Conservation (phyloP, 768 basidiomycete species). For the Xerocomellus chrysenteron region DNA sequence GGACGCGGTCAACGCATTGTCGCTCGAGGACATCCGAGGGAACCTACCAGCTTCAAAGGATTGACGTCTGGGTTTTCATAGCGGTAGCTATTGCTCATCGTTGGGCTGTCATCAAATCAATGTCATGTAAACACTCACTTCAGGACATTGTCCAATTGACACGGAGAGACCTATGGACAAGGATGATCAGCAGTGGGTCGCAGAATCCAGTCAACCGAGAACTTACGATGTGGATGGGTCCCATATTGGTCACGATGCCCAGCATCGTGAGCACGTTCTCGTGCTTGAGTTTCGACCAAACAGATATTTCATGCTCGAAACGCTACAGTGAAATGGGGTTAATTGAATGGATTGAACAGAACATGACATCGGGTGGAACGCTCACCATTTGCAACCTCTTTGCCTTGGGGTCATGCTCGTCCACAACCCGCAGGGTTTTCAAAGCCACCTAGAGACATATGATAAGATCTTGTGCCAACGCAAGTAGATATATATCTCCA, state of each 20-base stretch:
- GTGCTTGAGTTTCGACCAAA: constrained; percentile 53
- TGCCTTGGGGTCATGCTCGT: constrained; percentile 42
- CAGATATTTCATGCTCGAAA: constrained; percentile 53
- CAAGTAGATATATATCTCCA: no score
- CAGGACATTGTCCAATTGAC: constrained; percentile 58
- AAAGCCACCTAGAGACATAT: constrained; percentile 47
- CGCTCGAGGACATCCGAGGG: neutral
- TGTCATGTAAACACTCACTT: constrained; percentile 36
- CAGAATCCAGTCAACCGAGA: neutral
- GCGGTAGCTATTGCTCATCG: constrained; percentile 39
- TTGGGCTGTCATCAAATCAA: neutral
- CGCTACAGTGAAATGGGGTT: constrained; percentile 41
- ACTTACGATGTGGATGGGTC: constrained; percentile 49
- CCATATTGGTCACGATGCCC: constrained; percentile 55
- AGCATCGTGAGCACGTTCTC: constrained; percentile 49
- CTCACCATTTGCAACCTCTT: constrained; percentile 39
- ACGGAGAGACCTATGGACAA: constrained; percentile 52
- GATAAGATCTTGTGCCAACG: no score
- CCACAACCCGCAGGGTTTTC: constrained; percentile 51
- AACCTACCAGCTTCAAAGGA: constrained; percentile 42
- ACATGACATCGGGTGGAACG: neutral
- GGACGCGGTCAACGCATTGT: neutral
- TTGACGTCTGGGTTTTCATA: constrained; percentile 36
- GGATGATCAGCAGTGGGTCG: neutral
- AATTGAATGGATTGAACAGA: neutral